Conservation (phyloP, 2,329 filamentous ascomycete species). For the Cordyceps tenuipes region DNA sequence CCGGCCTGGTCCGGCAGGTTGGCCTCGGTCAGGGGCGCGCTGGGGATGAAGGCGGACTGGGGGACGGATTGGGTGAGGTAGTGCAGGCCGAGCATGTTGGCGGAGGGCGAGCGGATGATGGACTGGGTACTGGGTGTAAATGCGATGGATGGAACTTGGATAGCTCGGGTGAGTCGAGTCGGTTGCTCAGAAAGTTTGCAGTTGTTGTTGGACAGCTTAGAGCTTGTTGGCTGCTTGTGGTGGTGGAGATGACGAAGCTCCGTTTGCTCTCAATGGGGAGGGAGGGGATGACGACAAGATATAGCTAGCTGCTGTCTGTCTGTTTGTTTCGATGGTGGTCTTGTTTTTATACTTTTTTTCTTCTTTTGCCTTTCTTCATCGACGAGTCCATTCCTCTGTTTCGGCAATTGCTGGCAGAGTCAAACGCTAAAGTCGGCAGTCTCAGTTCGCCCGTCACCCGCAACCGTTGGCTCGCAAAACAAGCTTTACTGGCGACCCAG, state of each 20-base stretch:
- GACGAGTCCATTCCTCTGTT: neutral
- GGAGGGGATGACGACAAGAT: neutral
- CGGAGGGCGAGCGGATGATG: neutral
- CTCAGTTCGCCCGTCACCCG: neutral
- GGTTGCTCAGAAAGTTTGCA: neutral
- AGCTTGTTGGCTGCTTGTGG: neutral
- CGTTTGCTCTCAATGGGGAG: neutral
- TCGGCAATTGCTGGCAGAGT: neutral
- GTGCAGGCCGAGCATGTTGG: constrained; percentile 7
- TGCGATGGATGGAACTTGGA: neutral
- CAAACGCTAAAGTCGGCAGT: neutral
- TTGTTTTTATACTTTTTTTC: neutral
- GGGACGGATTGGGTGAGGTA: constrained; percentile 9
- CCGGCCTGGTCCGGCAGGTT: constrained; percentile 11
- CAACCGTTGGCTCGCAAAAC: neutral
- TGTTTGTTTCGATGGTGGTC: neutral
- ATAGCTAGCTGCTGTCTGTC: neutral
- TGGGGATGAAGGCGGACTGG: constrained; percentile 9
- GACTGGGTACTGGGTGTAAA: neutral
- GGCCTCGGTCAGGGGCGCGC: neutral
- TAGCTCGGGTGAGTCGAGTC: neutral
- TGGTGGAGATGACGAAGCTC: neutral
- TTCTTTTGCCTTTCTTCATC: neutral
- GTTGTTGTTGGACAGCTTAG: neutral
- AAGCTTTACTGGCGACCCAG: neutral